These are phyloP conservation scores for Trametes sp. DNA, from an alignment of 1,284 basidiomycete species.

Conservation along the genomic window DNA sequence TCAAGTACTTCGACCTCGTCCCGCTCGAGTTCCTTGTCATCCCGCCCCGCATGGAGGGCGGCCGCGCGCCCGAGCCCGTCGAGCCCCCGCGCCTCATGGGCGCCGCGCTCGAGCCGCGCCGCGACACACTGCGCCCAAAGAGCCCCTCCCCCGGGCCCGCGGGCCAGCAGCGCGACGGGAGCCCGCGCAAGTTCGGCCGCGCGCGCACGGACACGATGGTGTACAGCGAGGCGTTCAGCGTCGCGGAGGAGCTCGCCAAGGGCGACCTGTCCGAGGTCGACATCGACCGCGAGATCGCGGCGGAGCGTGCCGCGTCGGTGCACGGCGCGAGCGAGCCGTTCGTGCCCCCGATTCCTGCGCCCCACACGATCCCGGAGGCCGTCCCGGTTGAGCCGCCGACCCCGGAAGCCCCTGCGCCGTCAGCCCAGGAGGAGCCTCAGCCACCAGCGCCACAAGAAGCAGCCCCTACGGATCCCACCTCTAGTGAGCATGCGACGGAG, in stretches of 20 bases:
- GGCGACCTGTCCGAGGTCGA: slow-evolving; percentile 36
- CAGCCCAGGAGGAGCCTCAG: neutral
- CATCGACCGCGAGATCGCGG: slow-evolving; percentile 31
- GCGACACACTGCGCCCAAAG: slow-evolving; percentile 5
- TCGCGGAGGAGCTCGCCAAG: slow-evolving; percentile 53
- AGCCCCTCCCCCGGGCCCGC: slow-evolving; percentile 42
- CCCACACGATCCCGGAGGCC: neutral
- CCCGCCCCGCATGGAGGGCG: slow-evolving; percentile 50
- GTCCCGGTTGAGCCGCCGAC: neutral
- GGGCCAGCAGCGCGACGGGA: slow-evolving; percentile 46
- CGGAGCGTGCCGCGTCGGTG: slow-evolving; percentile 21
- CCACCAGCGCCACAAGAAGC: neutral
- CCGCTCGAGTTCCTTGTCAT: slow-evolving; percentile 85
- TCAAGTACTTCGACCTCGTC: slow-evolving; percentile 84
- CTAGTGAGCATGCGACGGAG: neutral
- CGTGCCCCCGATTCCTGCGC: neutral
- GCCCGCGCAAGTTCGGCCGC: slow-evolving; percentile 63
- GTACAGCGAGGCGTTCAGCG: slow-evolving; percentile 58
- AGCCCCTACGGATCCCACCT: neutral
- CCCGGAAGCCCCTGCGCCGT: neutral
- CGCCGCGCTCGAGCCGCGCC: slow-evolving; percentile 39
- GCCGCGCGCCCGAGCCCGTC: slow-evolving; percentile 45
- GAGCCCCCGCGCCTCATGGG: slow-evolving; percentile 58
- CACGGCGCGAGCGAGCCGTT: slow-evolving; percentile 5
- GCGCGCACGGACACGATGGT: slow-evolving; percentile 82